Percentiles rank a stretch among this genome's conserved stretches.
Evolutionary conservation across 768 basidiomycete genomes (phyloP).

Genomic region (Phlebiopsis gigantea): DNA sequence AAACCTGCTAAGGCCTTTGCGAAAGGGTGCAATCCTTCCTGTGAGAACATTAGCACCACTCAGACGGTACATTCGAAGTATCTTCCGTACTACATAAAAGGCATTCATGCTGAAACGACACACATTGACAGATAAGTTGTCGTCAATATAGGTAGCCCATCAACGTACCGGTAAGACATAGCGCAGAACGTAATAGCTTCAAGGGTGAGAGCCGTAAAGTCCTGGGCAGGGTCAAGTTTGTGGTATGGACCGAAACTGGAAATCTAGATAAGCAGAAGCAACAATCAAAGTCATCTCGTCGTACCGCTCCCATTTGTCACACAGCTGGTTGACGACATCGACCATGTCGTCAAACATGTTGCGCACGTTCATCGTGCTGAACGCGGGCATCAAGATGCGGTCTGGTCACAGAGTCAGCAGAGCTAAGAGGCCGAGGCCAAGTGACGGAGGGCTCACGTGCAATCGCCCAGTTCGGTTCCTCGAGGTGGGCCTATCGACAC

Average conservation of each 20-base stretch:
- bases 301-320: constrained; percentile 40
- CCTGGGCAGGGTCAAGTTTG: constrained; percentile 37
- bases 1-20: constrained; percentile 36
- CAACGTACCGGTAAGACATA: constrained; percentile 33
- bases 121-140: not conserved
- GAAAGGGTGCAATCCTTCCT: constrained; percentile 34
- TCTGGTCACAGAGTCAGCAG: constrained; percentile 18
- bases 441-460: constrained; percentile 29
- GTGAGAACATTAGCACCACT: not conserved
- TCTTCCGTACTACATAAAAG: not conserved
- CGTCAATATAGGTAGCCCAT: not conserved
- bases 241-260: constrained; percentile 35
- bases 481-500: constrained; percentile 25
- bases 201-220: constrained; percentile 43
- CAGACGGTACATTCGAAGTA: not conserved
- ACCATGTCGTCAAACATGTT: constrained; percentile 46
- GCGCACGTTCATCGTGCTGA: constrained; percentile 37
- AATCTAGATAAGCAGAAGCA: not conserved
- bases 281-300: not conserved
- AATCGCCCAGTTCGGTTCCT: constrained; percentile 42
- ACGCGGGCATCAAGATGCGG: constrained; percentile 36
- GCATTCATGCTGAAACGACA: not conserved
- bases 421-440: not conserved
- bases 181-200: constrained; percentile 42
- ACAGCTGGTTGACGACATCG: constrained; percentile 38